Conservation (phyloP, 495 filamentous ascomycete genomes). For the Massariosphaeria phaeospora region DNA sequence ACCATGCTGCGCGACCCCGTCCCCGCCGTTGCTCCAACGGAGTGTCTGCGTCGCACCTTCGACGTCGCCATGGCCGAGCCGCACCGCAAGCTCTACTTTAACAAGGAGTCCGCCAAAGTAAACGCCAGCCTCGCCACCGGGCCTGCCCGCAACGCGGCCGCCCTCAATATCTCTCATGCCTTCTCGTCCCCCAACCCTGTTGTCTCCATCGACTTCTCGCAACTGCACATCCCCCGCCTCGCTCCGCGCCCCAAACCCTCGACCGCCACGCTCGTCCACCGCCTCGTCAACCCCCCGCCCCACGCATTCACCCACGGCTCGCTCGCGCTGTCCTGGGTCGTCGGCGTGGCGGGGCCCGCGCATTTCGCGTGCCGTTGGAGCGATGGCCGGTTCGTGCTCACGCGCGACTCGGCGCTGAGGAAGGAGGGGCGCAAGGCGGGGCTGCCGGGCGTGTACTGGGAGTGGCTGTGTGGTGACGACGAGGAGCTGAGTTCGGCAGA, state of each 20-base stretch:
- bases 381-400: conserved; percentile 11
- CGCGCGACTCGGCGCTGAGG: conserved; percentile 1
- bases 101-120: not conserved
- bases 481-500: not conserved
- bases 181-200: not conserved
- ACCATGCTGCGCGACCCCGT: too few relatives aligned
- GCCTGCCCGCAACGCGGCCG: not conserved
- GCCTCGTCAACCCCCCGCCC: not conserved
- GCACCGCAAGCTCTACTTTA: not conserved
- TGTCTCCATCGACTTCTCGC: not conserved
- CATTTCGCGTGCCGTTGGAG: not conserved
- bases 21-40: too few relatives aligned
- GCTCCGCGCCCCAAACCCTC: not conserved
- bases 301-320: conserved; percentile 6
- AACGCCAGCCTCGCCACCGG: not conserved
- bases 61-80: not conserved
- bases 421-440: not conserved
- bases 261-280: not conserved
- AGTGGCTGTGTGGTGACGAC: conserved; percentile 15
- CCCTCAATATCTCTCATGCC: not conserved
- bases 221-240: not conserved
- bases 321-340: conserved; percentile 5
- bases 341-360: not conserved
- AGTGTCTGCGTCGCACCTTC: too few relatives aligned
- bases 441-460: not conserved